Evolutionary conservation across 306 rosid genomes (phyloP).

Genomic region (Hippophae tibetana): DNA sequence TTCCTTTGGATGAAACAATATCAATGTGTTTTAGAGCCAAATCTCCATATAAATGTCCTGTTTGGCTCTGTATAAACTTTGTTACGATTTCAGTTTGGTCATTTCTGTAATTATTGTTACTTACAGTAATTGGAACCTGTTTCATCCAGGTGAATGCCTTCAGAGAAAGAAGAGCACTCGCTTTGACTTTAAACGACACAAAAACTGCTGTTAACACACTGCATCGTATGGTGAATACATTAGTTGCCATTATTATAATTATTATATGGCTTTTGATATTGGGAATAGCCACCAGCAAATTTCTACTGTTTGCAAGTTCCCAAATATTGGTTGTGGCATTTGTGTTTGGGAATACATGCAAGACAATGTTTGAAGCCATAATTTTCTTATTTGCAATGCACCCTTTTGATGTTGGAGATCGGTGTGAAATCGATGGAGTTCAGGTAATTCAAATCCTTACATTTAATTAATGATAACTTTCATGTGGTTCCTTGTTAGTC

Average conservation of each 20-base stretch:
- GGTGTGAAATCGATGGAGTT: slow-evolving; percentile 75
- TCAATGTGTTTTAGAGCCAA: background rate
- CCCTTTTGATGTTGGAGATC: slow-evolving; percentile 91
- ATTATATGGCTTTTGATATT: slow-evolving; percentile 66
- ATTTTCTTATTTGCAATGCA: slow-evolving; percentile 82
- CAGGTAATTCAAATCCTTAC: slow-evolving; percentile 38
- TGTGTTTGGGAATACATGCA: slow-evolving; percentile 86
- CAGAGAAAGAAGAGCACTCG: slow-evolving; percentile 89
- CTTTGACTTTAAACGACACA: slow-evolving; percentile 86
- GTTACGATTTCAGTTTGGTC: background rate
- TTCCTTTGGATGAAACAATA: background rate
- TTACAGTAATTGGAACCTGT: background rate
- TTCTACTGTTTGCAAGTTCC: slow-evolving; percentile 63
- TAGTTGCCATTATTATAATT: slow-evolving; percentile 42
- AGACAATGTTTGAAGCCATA: slow-evolving; percentile 77
- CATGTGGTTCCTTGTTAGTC: background rate
- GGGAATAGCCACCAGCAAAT: slow-evolving; percentile 63
- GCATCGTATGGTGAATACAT: slow-evolving; percentile 54
- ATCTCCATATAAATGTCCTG: no score
- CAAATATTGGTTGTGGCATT: slow-evolving; percentile 81
- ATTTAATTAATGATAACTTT: background rate
- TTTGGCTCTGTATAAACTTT: no score
- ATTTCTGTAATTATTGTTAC: background rate
- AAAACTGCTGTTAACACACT: slow-evolving; percentile 92
- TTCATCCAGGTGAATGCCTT: slow-evolving; percentile 67